A percentile compares a stretch with the other conserved stretches of the same genome.
phyloP scores from a whole-genome alignment of 495 filamentous ascomycete species.

The Hyaloscypha bicolor region DNA sequence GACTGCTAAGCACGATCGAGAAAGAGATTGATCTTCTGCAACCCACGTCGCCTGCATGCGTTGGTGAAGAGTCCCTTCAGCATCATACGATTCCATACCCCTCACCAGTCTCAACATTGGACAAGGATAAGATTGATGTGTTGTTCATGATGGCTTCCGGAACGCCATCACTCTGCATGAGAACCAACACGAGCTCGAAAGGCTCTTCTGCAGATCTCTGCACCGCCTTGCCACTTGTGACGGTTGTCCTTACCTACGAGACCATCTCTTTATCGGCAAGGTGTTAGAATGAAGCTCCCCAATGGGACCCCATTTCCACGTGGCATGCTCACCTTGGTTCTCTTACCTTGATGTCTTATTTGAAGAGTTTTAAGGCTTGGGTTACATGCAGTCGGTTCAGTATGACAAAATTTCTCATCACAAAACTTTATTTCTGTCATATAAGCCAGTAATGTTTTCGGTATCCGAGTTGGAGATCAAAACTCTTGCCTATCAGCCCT shows the following conservation, averaged over 20 bases:
- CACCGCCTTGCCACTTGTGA: constrained; percentile 24
- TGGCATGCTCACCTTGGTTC: constrained; percentile 34
- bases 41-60: constrained; percentile 19
- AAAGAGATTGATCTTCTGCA: constrained; percentile 23
- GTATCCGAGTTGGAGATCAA: constrained; percentile 14
- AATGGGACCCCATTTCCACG: constrained; percentile 28
- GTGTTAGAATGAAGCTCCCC: constrained; percentile 24
- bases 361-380: constrained; percentile 19
- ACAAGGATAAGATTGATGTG: constrained; percentile 31
- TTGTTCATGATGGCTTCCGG: constrained; percentile 26
- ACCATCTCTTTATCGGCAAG: constrained; percentile 19
- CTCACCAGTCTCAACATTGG: not conserved
- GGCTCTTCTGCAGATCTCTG: constrained; percentile 29
- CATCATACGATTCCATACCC: constrained; percentile 6
- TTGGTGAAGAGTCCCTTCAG: constrained; percentile 2
- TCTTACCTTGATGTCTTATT: constrained; percentile 21
- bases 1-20: constrained; percentile 20
- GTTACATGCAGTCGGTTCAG: constrained; percentile 22
- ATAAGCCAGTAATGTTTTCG: constrained; percentile 13
- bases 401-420: constrained; percentile 24
- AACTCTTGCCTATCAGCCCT: constrained; percentile 1
- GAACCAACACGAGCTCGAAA: constrained; percentile 21
- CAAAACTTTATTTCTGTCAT: constrained; percentile 29
- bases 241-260: constrained; percentile 2
- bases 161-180: constrained; percentile 33